Percentiles rank a stretch among this genome's conserved stretches.
Conservation (phyloP, 768 basidiomycete genomes). For the Lactifluus volemus region DNA sequence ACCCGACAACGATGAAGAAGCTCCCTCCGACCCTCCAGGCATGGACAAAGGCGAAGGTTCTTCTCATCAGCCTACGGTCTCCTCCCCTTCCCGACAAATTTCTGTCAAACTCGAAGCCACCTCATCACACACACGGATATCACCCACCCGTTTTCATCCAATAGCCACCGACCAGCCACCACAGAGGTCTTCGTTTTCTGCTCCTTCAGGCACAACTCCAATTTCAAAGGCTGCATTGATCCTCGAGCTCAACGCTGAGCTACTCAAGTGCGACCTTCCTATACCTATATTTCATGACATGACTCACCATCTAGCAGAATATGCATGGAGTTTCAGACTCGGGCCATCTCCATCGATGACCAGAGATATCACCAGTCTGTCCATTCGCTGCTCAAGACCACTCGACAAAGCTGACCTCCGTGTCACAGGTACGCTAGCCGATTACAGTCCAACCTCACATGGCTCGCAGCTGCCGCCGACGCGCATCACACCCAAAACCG, state of each 20-base stretch:
- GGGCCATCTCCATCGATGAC: constrained; percentile 39
- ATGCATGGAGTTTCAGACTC: constrained; percentile 51
- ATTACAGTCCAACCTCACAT: constrained; percentile 62
- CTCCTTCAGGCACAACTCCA: neutral
- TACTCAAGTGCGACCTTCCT: constrained; percentile 46
- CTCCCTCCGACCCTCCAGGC: constrained; percentile 30
- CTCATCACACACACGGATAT: constrained; percentile 11
- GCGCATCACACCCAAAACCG: constrained; percentile 23
- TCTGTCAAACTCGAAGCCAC: constrained; percentile 4
- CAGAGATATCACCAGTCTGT: constrained; percentile 51
- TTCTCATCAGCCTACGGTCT: constrained; percentile 1
- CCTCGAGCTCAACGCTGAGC: constrained; percentile 59
- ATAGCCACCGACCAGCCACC: constrained; percentile 10
- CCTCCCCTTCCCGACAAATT: constrained; percentile 9
- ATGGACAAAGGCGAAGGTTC: constrained; percentile 20
- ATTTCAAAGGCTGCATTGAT: constrained; percentile 51
- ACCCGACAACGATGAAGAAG: constrained; percentile 46
- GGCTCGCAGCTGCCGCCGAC: constrained; percentile 64
- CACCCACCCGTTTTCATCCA: constrained; percentile 25
- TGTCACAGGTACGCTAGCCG: constrained; percentile 45
- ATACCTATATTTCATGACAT: neutral
- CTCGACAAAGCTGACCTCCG: constrained; percentile 17
- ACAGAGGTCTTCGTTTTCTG: constrained; percentile 15
- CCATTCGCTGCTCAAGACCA: constrained; percentile 5
- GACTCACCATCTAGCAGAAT: constrained; percentile 33